Evolutionary conservation across 2,329 filamentous ascomycete genomes (phyloP).

Genomic region (Fusarium temperatum): DNA sequence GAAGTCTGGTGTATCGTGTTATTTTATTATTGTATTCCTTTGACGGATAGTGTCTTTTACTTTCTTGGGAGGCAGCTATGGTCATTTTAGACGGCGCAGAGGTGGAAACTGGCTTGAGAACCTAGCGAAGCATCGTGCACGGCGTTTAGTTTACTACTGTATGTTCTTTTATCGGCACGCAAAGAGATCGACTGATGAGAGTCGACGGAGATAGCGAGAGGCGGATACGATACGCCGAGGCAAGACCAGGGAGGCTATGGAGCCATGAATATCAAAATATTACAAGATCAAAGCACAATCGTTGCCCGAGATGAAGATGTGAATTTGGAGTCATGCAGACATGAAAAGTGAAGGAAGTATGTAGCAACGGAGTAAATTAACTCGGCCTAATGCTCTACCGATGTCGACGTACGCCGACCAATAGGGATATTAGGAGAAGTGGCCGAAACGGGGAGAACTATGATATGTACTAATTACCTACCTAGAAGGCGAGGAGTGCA

Average conservation of each 20-base stretch:
- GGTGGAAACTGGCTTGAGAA: conserved; percentile 31
- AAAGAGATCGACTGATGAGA: conserved; percentile 6
- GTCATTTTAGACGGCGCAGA: conserved; percentile 34
- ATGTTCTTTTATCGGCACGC: background rate
- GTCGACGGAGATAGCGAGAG: conserved; percentile 11
- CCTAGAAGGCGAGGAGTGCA: background rate
- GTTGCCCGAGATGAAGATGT: conserved; percentile 26
- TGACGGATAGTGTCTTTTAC: conserved; percentile 3
- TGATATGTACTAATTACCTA: background rate
- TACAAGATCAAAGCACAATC: conserved; percentile 26
- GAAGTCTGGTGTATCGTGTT: conserved; percentile 14
- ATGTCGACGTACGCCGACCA: conserved; percentile 6
- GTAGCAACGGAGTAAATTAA: conserved; percentile 3
- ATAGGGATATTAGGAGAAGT: background rate
- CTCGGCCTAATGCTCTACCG: conserved; percentile 8
- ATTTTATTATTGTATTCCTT: conserved; percentile 1
- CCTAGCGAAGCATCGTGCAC: conserved; percentile 35
- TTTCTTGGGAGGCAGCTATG: conserved; percentile 4
- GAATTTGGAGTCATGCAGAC: conserved; percentile 19
- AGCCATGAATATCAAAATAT: conserved; percentile 38
- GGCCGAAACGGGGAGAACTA: background rate
- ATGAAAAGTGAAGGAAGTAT: background rate
- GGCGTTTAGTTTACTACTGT: conserved; percentile 22
- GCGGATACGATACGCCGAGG: background rate
- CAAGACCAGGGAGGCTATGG: conserved; percentile 21